Conservation (phyloP, 2,329 filamentous ascomycete genomes). For the Teratosphaeria epicoccoides region DNA sequence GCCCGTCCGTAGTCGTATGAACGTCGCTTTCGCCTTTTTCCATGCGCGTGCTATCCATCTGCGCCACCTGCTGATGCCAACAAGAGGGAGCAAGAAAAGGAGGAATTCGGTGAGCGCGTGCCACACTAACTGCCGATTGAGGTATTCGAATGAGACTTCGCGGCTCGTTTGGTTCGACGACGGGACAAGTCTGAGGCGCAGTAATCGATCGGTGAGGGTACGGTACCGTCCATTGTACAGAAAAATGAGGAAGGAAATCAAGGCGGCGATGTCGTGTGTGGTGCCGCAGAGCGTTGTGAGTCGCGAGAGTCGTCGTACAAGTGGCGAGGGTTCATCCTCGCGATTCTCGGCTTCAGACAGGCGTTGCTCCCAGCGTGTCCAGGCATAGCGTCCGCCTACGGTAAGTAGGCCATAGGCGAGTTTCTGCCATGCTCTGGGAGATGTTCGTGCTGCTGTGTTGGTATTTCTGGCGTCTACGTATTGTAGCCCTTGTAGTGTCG, state of each 20-base stretch:
- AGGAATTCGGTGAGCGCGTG: conserved; percentile 99
- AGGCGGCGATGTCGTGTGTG: conserved; percentile 68
- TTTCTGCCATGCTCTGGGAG: conserved; percentile 69
- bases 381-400: conserved; percentile 78
- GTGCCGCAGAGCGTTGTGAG: conserved; percentile 61
- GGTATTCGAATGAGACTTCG: conserved; percentile 93
- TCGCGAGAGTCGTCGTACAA: conserved; percentile 49
- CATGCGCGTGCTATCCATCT: conserved; percentile 81
- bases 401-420: conserved; percentile 72
- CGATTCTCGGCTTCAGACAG: conserved; percentile 66
- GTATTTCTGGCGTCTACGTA: conserved; percentile 67
- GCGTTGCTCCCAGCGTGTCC: conserved; percentile 87
- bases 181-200: conserved; percentile 76
- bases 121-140: conserved; percentile 96
- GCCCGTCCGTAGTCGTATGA: conserved; percentile 33
- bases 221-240: conserved; percentile 83
- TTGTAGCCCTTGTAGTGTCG: conserved; percentile 78
- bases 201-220: conserved; percentile 74
- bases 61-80: conserved; percentile 87
- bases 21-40: conserved; percentile 62
- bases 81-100: conserved; percentile 92
- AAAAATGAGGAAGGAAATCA: conserved; percentile 81
- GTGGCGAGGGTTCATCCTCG: conserved; percentile 47
- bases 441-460: conserved; percentile 3
- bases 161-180: conserved; percentile 75